Percentiles rank a stretch among this genome's conserved stretches.
These are phyloP conservation scores for Plasmodium coatneyi DNA, from an alignment of 169 alveolate genomes.

Conservation along the genomic window DNA sequence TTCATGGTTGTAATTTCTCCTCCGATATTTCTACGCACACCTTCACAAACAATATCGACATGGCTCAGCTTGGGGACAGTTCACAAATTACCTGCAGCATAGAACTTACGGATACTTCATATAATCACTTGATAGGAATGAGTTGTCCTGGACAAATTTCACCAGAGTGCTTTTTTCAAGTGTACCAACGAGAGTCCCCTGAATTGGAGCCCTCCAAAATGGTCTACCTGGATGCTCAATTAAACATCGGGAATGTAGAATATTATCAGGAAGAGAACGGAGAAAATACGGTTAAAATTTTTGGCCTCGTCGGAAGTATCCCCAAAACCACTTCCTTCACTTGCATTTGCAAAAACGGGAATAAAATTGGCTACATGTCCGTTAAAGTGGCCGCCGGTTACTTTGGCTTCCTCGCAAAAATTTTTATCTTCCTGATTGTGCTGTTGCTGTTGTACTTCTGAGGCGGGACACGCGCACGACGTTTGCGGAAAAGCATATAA, in stretches of 20 bases:
- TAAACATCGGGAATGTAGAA: constrained; percentile 57
- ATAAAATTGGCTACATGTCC: constrained; percentile 42
- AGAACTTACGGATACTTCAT: background rate
- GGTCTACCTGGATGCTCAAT: constrained; percentile 48
- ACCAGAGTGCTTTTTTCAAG: constrained; percentile 62
- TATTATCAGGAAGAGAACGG: constrained; percentile 30
- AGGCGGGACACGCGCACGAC: background rate
- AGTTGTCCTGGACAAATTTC: constrained; percentile 41
- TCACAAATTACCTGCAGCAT: constrained; percentile 28
- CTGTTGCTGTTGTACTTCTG: constrained; percentile 11
- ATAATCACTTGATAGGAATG: constrained; percentile 43
- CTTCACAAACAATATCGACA: constrained; percentile 25
- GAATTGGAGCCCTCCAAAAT: constrained; percentile 41
- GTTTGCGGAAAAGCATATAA: background rate
- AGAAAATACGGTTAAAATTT: constrained; percentile 14
- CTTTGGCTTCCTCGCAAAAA: constrained; percentile 39
- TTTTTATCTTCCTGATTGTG: constrained; percentile 26
- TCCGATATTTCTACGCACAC: background rate
- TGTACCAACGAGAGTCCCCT: constrained; percentile 12
- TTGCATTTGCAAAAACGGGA: constrained; percentile 40
- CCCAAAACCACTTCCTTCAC: constrained; percentile 39
- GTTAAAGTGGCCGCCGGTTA: constrained; percentile 39
- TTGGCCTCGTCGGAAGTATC: constrained; percentile 47
- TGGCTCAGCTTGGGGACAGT: background rate
- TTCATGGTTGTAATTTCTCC: constrained; percentile 62